phyloP scores from a whole-genome alignment of 768 basidiomycete species.

The Pholiota microspora region DNA sequence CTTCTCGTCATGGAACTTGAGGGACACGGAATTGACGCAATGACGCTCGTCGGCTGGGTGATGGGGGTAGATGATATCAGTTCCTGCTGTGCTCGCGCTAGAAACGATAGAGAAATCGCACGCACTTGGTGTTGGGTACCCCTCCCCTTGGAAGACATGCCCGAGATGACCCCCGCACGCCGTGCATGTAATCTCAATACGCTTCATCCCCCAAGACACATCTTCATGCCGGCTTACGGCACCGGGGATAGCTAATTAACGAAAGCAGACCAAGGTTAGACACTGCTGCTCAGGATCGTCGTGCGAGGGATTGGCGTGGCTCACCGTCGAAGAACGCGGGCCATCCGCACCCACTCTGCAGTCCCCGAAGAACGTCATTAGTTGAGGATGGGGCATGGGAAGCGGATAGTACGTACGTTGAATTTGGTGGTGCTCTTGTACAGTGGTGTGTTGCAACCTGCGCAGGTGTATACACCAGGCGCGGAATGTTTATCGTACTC shows the following conservation, averaged over 20 bases:
- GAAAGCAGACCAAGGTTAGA: background rate
- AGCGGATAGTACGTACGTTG: conserved; percentile 41
- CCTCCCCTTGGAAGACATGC: conserved; percentile 94
- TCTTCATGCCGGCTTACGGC: conserved; percentile 83
- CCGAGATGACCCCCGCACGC: conserved; percentile 94
- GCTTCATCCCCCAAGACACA: conserved; percentile 55
- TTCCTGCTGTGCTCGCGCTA: background rate
- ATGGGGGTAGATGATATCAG: background rate
- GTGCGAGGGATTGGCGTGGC: conserved; percentile 9
- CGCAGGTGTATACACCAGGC: conserved; percentile 74
- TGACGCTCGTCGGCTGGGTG: conserved; percentile 74
- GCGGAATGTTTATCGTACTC: conserved; percentile 69
- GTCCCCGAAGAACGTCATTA: too few species aligned
- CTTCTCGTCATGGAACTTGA: conserved; percentile 68
- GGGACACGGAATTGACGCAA: conserved; percentile 87
- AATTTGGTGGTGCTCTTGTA: conserved; percentile 93
- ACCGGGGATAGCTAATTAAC: conserved; percentile 73
- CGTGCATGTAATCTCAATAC: conserved; percentile 87
- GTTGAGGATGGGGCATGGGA: too few species aligned
- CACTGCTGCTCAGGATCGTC: background rate
- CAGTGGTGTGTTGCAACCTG: conserved; percentile 76
- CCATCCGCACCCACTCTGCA: conserved; percentile 88
- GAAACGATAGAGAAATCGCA: conserved; percentile 9
- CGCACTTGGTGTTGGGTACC: conserved; percentile 75
- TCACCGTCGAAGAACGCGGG: conserved; percentile 95